A percentile compares a stretch with the other conserved stretches of the same genome.
These are phyloP conservation scores for Phyllosticta citrichinensis DNA, from an alignment of 2,329 filamentous ascomycete species.

Conservation along the genomic window DNA sequence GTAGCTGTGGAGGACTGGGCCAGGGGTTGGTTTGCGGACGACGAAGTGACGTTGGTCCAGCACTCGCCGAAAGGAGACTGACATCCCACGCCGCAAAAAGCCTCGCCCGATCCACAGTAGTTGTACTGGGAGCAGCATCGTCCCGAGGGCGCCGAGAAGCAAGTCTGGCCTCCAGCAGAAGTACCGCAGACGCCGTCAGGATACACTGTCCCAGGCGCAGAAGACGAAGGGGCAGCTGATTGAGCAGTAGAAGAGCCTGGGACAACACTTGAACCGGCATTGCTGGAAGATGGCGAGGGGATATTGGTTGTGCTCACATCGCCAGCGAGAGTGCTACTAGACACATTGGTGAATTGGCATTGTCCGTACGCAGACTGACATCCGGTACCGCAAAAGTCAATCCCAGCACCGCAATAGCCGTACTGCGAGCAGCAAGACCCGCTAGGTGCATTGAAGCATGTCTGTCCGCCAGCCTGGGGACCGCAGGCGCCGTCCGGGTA, in stretches of 20 bases:
- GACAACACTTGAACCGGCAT: not conserved
- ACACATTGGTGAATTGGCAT: not conserved
- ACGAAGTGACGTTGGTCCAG: not conserved
- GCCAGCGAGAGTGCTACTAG: not conserved
- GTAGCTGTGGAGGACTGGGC: no score
- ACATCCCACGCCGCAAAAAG: not conserved
- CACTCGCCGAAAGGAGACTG: not conserved
- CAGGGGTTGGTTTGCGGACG: no score
- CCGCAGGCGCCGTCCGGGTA: not conserved
- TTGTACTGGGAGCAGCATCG: slow-evolving; percentile 2
- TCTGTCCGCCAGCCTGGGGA: not conserved
- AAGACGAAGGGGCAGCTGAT: not conserved
- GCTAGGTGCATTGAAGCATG: not conserved
- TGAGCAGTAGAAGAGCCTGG: not conserved
- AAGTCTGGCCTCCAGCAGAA: not conserved
- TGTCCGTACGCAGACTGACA: not conserved
- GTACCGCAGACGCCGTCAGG: not conserved
- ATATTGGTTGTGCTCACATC: not conserved
- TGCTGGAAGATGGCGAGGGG: not conserved
- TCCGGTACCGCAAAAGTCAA: not conserved
- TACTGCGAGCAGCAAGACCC: slow-evolving; percentile 2
- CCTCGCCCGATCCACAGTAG: not conserved
- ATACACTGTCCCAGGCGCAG: not conserved
- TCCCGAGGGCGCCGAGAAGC: not conserved
- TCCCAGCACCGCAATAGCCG: not conserved